Evolutionary conservation across 2,329 filamentous ascomycete species (phyloP).

Genomic region (Cadophora luteo-olivacea): DNA sequence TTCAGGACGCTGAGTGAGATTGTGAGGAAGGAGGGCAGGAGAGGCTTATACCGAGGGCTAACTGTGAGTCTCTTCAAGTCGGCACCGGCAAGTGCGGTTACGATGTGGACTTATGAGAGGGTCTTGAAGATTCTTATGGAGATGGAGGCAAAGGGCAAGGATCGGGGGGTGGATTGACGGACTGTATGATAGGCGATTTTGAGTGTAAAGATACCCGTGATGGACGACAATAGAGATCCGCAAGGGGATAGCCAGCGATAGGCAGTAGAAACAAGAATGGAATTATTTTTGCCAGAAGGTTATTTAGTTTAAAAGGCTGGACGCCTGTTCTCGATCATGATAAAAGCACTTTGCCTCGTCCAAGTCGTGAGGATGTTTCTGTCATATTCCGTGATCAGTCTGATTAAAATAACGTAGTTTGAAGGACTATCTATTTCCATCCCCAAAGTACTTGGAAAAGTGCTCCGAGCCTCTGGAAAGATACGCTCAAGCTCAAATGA

Average conservation of each 20-base stretch:
- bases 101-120: slow-evolving; percentile 79
- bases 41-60: slow-evolving; percentile 87
- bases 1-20: slow-evolving; percentile 72
- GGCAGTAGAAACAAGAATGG: too few relatives aligned
- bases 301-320: too few relatives aligned
- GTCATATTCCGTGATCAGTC: too few relatives aligned
- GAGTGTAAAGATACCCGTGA: background rate
- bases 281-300: too few relatives aligned
- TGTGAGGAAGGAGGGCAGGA: slow-evolving; percentile 72
- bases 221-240: too few relatives aligned
- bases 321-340: too few relatives aligned
- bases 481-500: too few relatives aligned
- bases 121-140: slow-evolving; percentile 50
- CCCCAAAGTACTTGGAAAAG: too few relatives aligned
- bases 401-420: background rate
- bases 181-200: background rate
- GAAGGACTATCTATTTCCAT: background rate
- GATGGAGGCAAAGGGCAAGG: slow-evolving; percentile 33
- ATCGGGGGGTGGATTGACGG: background rate
- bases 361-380: background rate
- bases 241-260: too few relatives aligned
- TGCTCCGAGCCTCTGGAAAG: too few relatives aligned
- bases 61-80: slow-evolving; percentile 88
- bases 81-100: slow-evolving; percentile 79
- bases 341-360: too few relatives aligned